Conservation (phyloP, 345 rosid species). For the Ceriops tagal region DNA sequence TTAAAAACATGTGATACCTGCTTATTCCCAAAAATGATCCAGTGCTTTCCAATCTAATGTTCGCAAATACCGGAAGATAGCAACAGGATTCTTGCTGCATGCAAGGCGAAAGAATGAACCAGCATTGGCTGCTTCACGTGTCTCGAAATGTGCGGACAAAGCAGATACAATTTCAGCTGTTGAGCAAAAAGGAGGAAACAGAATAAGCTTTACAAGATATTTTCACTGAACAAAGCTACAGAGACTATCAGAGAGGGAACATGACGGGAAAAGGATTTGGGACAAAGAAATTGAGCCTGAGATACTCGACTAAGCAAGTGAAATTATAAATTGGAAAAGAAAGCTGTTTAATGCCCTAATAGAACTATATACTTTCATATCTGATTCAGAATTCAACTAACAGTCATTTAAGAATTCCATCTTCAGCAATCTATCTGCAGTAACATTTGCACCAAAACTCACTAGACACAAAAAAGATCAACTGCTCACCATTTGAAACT, state of each 20-base stretch:
- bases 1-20: too few species aligned
- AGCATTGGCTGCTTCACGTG: background rate
- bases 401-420: background rate
- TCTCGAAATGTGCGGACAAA: background rate
- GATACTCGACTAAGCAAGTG: background rate
- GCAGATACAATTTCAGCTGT: background rate
- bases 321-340: background rate
- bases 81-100: background rate
- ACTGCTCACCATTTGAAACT: constrained; percentile 25
- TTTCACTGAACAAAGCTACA: too few species aligned
- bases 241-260: too few species aligned
- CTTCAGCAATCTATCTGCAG: background rate
- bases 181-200: background rate
- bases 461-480: background rate
- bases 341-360: background rate
- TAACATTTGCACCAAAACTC: background rate
- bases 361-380: background rate
- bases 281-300: background rate
- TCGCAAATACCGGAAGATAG: background rate
- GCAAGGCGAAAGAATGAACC: background rate
- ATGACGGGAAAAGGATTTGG: too few species aligned
- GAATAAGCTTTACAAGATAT: too few species aligned
- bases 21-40: too few species aligned
- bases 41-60: too few species aligned
- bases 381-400: background rate